Conservation (phyloP, 2,329 filamentous ascomycete genomes). For the Rhinocladiella similis region DNA sequence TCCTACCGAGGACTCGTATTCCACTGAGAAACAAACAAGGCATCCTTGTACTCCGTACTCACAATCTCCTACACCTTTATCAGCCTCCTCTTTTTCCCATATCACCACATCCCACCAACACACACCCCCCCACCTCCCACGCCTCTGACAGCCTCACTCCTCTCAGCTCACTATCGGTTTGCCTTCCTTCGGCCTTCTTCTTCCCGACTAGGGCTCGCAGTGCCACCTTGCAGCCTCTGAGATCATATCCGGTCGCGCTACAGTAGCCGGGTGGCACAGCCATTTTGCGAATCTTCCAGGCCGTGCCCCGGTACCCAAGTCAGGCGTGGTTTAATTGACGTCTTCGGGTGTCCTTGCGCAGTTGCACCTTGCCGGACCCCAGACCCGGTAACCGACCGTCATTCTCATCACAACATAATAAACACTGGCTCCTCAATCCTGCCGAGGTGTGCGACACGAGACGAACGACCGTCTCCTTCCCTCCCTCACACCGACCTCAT, state of each 20-base stretch:
- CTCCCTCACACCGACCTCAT: neutral
- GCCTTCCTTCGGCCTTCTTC: neutral
- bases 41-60: too few species aligned
- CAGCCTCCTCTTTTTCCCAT: neutral
- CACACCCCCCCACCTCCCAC: neutral
- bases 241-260: neutral
- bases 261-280: neutral
- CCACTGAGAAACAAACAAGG: too few species aligned
- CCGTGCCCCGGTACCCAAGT: neutral
- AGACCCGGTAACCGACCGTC: neutral
- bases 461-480: neutral
- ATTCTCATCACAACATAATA: neutral
- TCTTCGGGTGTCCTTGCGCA: neutral
- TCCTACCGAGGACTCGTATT: too few species aligned
- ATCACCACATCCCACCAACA: neutral
- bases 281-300: neutral
- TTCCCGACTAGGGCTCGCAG: neutral
- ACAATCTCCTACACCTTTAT: too few species aligned
- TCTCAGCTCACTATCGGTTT: neutral
- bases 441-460: too few species aligned
- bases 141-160: slow-evolving; percentile 2
- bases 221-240: neutral
- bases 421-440: neutral
- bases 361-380: neutral
- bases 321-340: neutral